Conservation (phyloP, 2,329 filamentous ascomycete genomes). For the Calonectria pteridis region DNA sequence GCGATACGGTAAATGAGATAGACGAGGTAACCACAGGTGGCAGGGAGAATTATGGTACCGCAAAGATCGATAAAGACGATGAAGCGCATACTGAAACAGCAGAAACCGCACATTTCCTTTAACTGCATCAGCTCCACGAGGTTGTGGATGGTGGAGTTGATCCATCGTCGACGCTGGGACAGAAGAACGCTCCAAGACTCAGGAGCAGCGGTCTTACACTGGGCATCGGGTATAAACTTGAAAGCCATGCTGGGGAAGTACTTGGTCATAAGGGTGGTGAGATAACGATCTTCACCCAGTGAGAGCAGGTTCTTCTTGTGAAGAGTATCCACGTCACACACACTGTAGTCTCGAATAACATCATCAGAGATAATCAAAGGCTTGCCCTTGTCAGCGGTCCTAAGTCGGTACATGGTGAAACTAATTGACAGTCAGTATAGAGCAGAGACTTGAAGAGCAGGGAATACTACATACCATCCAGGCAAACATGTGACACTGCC, state of each 20-base stretch:
- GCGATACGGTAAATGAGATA: conserved; percentile 89
- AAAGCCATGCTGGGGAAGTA: conserved; percentile 96
- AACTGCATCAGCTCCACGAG: conserved; percentile 90
- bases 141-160: conserved; percentile 99
- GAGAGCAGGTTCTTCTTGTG: conserved; percentile 97
- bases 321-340: conserved; percentile 91
- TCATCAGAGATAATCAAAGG: conserved; percentile 93
- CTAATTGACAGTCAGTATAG: conserved; percentile 64
- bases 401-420: conserved; percentile 98
- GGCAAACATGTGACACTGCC: conserved; percentile 98
- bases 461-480: conserved; percentile 81
- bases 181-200: conserved; percentile 94
- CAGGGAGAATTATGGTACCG: conserved; percentile 91
- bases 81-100: conserved; percentile 98
- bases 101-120: conserved; percentile 97
- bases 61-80: conserved; percentile 95
- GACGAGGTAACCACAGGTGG: conserved; percentile 86
- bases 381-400: conserved; percentile 93
- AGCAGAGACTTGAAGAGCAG: background rate
- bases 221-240: conserved; percentile 95
- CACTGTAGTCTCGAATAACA: conserved; percentile 88
- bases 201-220: conserved; percentile 92
- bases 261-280: conserved; percentile 98
- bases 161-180: conserved; percentile 99
- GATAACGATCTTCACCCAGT: conserved; percentile 95